Evolutionary conservation across 306 rosid species (phyloP).

Genomic region (Trifolium fragiferum): DNA sequence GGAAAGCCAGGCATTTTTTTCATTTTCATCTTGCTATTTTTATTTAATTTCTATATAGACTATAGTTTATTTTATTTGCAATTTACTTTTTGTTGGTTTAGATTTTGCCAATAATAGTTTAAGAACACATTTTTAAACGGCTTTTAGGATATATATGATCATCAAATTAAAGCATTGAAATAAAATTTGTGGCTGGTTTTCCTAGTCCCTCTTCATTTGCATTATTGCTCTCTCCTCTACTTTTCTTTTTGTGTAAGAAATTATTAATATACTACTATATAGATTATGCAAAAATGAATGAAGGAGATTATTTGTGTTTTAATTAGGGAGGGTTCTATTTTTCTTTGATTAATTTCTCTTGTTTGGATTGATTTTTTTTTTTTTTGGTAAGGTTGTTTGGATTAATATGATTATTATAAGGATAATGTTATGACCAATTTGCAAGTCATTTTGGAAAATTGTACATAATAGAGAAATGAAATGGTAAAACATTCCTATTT

Average conservation of each 20-base stretch:
- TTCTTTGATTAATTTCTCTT: no score
- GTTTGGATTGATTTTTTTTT: no score
- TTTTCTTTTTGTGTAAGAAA: neutral
- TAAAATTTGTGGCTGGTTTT: conserved; percentile 66
- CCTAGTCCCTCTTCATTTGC: conserved; percentile 43
- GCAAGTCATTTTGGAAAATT: conserved; percentile 15
- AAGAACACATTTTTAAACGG: conserved; percentile 40
- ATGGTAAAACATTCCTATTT: conserved; percentile 33
- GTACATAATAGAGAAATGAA: neutral
- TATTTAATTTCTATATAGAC: neutral
- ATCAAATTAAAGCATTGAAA: conserved; percentile 42
- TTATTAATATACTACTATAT: neutral
- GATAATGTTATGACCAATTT: conserved; percentile 28
- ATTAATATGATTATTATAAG: neutral
- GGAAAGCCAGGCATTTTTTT: conserved; percentile 93
- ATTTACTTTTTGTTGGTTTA: conserved; percentile 9
- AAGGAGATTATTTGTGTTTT: neutral
- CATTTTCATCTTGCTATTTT: conserved; percentile 33
- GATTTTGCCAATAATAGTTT: conserved; percentile 39
- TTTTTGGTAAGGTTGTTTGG: neutral
- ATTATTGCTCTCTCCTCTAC: neutral
- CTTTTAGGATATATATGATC: conserved; percentile 39
- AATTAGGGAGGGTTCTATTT: no score
- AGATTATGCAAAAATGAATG: neutral
- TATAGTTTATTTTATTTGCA: neutral